Conservation (phyloP, 2,329 filamentous ascomycete species). For the Aspergillus bombycis region DNA sequence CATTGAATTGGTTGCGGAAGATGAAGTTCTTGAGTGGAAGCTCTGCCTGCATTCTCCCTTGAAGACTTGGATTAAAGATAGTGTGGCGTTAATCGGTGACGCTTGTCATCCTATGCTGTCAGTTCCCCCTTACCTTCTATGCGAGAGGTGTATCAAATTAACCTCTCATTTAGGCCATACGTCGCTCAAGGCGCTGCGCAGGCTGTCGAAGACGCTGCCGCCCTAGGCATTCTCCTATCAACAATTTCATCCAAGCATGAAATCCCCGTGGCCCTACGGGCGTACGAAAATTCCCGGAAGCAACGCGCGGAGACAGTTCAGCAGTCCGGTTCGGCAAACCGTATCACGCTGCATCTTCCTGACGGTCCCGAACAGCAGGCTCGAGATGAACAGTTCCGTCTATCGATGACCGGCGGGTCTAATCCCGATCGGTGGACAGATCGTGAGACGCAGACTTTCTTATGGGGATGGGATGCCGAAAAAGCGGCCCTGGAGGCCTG, state of each 20-base stretch:
- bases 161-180: constrained; percentile 29
- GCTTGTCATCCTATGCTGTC: constrained; percentile 51
- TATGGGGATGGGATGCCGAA: constrained; percentile 45
- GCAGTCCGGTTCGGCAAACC: constrained; percentile 40
- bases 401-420: constrained; percentile 27
- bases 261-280: constrained; percentile 37
- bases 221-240: constrained; percentile 39
- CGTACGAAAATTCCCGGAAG: constrained; percentile 44
- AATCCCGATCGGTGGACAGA: constrained; percentile 68
- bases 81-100: constrained; percentile 46
- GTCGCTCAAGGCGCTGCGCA: constrained; percentile 52
- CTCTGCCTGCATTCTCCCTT: constrained; percentile 38
- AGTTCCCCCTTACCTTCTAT: constrained; percentile 6
- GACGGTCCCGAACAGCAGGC: constrained; percentile 45
- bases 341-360: constrained; percentile 40
- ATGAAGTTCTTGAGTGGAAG: constrained; percentile 44
- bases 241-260: constrained; percentile 34
- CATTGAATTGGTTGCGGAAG: constrained; percentile 63
- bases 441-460: constrained; percentile 61
- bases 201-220: constrained; percentile 48
- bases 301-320: constrained; percentile 44
- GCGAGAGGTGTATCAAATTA: background rate
- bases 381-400: constrained; percentile 44
- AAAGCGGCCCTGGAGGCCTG: constrained; percentile 35
- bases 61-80: constrained; percentile 37